Conservation (phyloP, 495 filamentous ascomycete genomes). For the Aspergillus diversus region DNA sequence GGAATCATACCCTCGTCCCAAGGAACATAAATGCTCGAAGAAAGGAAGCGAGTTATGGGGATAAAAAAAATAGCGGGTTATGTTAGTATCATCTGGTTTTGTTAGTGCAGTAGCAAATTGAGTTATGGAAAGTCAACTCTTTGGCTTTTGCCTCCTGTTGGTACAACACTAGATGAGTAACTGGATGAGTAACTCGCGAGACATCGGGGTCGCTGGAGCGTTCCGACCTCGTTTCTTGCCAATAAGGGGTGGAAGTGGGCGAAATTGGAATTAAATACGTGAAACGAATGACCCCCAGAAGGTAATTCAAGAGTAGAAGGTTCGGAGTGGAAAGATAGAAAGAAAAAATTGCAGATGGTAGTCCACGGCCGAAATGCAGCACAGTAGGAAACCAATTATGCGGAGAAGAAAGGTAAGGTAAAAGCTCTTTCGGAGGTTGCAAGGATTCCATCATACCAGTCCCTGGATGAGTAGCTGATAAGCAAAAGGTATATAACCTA, state of each 20-base stretch:
- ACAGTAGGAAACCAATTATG: background rate
- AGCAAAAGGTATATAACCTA: constrained; percentile 5
- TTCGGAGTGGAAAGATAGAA: background rate
- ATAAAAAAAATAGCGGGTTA: background rate
- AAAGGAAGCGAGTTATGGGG: constrained; percentile 3
- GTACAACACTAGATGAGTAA: no score
- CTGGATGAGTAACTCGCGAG: no score
- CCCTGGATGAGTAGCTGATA: background rate
- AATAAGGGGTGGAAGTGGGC: no score
- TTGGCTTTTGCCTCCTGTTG: background rate
- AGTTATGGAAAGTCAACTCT: background rate
- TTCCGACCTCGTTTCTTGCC: no score
- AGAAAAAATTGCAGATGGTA: background rate
- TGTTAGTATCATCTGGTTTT: background rate
- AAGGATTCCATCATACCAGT: background rate
- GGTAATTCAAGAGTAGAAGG: no score
- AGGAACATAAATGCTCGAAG: background rate
- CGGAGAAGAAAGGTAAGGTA: background rate
- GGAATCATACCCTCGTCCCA: background rate
- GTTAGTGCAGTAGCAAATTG: background rate
- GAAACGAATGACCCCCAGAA: no score
- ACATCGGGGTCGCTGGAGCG: no score
- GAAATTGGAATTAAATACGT: no score
- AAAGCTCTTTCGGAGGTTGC: background rate
- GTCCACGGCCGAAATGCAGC: background rate